Base-by-base conservation (phyloP, 139 green algal genomes). In the Tetraselmis chui region DNA sequence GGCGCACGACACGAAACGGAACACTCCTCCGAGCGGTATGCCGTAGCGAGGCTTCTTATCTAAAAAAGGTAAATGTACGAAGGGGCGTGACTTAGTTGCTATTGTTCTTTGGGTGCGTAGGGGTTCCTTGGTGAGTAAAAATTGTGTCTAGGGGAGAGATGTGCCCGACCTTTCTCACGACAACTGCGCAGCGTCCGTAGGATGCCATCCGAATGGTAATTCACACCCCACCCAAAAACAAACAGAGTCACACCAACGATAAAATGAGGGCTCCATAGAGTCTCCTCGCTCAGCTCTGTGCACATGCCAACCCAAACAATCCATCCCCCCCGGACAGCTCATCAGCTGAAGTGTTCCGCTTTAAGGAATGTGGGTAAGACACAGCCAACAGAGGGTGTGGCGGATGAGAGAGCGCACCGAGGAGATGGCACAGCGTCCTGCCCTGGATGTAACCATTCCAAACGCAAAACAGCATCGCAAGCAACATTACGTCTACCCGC, bases 391-490 rank as follows among this genome's bases (percentile, higher is more conserved):
- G n/a, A n/a, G n/a, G n/a, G n/a, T n/a, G n/a, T n/a, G n/a, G n/a
- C n/a, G n/a, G n/a, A n/a, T n/a, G n/a, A n/a, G n/a, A n/a, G 45
- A 18, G 18, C 45, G 45, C 45, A 67, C 45, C 45, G 11, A 18
- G 11, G 45, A 67, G 45, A 5, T 67, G 45, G 45, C 45, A 67
- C 45, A 67, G 45, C 45, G 45, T 67, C 11, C 45, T 5, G 45
- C 45, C 90, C 91, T 95, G 92, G 80, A 95, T 59, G 74, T 89
- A 93, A 5, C 91, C 92, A 78, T 96, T 96, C 83, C 88, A 94
- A 1, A 88, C 23, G 77, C 91, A 95, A 83, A 95, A 96, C 1
- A 83, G 23, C 0, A 87, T 30, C 18, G 89, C 88, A 83, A 92
- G 87, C 25, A 89, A 32, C 85, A 84, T 91, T 2, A 96, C 86